These are phyloP conservation scores for Pythium guiyangense DNA, from an alignment of 352 stramenopile species.

Conservation along the genomic window DNA sequence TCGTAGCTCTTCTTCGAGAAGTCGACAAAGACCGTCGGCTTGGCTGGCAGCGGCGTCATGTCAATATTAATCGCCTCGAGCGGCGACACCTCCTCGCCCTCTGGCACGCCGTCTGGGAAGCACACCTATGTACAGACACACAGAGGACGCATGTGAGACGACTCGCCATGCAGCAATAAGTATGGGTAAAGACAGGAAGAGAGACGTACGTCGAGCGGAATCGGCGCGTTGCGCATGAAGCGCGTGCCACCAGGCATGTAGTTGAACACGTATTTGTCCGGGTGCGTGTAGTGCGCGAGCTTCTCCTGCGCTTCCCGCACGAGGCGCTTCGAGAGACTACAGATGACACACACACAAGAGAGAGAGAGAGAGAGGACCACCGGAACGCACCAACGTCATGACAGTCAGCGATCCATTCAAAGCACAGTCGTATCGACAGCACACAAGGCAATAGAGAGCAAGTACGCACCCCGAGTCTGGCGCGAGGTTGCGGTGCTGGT, in stretches of 20 bases:
- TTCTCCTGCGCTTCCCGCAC: constrained; percentile 92
- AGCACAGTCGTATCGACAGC: background rate
- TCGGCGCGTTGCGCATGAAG: constrained; percentile 98
- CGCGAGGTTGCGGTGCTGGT: constrained; percentile 64
- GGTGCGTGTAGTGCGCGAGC: constrained; percentile 93
- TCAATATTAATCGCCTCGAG: constrained; percentile 86
- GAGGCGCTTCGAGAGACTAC: constrained; percentile 70
- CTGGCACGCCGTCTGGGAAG: constrained; percentile 88
- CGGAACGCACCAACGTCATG: constrained; percentile 18
- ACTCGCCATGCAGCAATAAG: too few relatives aligned
- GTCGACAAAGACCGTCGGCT: constrained; percentile 76
- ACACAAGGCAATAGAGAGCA: background rate
- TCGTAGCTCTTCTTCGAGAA: constrained; percentile 87
- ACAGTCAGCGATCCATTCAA: background rate
- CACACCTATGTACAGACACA: constrained; percentile 43
- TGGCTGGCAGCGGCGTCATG: constrained; percentile 76
- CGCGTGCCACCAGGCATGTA: constrained; percentile 98
- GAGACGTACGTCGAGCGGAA: constrained; percentile 88
- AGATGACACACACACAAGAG: too few relatives aligned
- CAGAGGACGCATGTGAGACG: background rate
- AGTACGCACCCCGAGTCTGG: constrained; percentile 49
- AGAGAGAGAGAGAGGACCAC: constrained; percentile 22
- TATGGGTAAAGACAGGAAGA: too few relatives aligned
- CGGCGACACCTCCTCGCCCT: constrained; percentile 80
- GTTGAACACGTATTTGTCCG: constrained; percentile 95